Percentiles rank a stretch among this genome's conserved stretches.
phyloP scores from a whole-genome alignment of 1,139 yeast species.

The Blastobotrys arbuscula region DNA sequence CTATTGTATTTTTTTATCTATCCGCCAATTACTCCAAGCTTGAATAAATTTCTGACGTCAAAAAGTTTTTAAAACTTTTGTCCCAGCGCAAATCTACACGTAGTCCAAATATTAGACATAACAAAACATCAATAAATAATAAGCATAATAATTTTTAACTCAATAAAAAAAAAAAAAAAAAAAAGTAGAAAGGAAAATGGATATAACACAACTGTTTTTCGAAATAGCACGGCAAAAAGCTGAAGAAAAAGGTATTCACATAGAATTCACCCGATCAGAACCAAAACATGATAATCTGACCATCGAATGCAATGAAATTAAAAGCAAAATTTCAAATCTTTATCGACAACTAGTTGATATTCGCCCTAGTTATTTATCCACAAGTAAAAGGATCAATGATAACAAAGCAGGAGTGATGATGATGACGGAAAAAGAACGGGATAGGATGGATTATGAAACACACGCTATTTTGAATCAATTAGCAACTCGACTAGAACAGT shows the following conservation, averaged over 20 bases:
- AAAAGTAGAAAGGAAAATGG: constrained; percentile 10
- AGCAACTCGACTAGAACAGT: constrained; percentile 31
- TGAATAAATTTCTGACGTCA: no score
- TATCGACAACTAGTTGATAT: constrained; percentile 23
- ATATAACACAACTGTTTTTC: constrained; percentile 23
- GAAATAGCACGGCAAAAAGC: constrained; percentile 22
- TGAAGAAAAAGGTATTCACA: constrained; percentile 16
- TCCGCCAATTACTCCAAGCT: no score
- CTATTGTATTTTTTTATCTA: no score
- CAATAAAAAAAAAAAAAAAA: no score
- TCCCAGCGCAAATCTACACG: no score
- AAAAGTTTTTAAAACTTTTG: no score
- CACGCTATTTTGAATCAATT: constrained; percentile 35
- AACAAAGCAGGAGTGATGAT: constrained; percentile 12
- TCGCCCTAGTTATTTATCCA: constrained; percentile 32
- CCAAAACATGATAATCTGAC: constrained; percentile 23
- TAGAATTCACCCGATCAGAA: not conserved
- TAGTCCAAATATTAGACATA: no score
- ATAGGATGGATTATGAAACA: constrained; percentile 39
- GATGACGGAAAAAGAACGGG: constrained; percentile 37
- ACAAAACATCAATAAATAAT: no score
- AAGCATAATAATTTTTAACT: no score
- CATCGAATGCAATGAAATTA: constrained; percentile 24
- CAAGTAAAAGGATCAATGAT: constrained; percentile 15
- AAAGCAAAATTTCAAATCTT: constrained; percentile 21